These are phyloP conservation scores for Aspergillus sp. DNA, from an alignment of 2,329 filamentous ascomycete species.

Conservation along the genomic window DNA sequence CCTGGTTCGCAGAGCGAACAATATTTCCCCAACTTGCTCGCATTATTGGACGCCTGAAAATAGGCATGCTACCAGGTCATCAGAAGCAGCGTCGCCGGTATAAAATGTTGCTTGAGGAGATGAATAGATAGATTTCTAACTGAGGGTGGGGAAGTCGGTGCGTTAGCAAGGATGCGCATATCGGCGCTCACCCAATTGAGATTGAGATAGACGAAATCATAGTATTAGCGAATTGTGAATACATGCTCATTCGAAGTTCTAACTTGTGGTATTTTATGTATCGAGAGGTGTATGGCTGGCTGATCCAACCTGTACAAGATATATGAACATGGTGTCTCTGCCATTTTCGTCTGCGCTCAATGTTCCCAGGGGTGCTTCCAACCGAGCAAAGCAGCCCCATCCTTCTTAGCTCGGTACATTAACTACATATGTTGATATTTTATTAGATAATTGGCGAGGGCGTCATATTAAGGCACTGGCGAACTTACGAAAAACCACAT, in stretches of 20 bases:
- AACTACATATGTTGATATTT: slow-evolving; percentile 55
- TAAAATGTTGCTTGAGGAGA: slow-evolving; percentile 73
- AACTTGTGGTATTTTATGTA: background rate
- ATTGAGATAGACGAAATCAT: background rate
- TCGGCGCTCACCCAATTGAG: background rate
- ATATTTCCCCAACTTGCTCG: slow-evolving; percentile 70
- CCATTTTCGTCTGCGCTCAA: slow-evolving; percentile 48
- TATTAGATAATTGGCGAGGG: background rate
- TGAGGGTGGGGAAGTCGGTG: background rate
- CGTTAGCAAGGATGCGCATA: background rate
- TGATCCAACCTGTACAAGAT: no score
- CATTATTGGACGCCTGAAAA: slow-evolving; percentile 62
- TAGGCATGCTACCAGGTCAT: slow-evolving; percentile 55
- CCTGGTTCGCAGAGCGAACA: slow-evolving; percentile 70
- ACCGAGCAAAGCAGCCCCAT: slow-evolving; percentile 85
- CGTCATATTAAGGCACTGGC: background rate
- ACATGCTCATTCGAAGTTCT: background rate
- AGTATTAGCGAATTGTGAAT: background rate
- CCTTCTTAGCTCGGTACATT: slow-evolving; percentile 95
- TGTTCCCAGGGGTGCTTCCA: slow-evolving; percentile 98
- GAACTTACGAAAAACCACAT: slow-evolving; percentile 96
- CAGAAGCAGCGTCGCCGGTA: slow-evolving; percentile 83
- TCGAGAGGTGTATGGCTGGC: background rate
- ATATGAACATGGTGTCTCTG: background rate
- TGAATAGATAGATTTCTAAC: slow-evolving; percentile 40